Conservation (phyloP, 441 rosid species). For the Gossypium davidsonii region DNA sequence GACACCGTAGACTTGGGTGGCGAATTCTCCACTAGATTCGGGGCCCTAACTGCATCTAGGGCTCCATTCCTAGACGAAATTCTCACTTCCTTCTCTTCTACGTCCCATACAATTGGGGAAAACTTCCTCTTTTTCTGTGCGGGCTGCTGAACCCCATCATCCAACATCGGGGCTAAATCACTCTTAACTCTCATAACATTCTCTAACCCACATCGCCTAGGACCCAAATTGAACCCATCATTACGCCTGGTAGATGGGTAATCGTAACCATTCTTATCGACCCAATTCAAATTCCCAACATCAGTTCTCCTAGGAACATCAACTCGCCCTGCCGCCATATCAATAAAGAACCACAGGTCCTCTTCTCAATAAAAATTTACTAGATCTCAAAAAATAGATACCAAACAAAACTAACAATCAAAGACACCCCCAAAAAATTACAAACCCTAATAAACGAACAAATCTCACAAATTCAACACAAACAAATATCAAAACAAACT, state of each 20-base stretch:
- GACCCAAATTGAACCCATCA: slow-evolving; percentile 18
- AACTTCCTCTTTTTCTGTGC: slow-evolving; percentile 58
- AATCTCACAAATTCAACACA: neutral
- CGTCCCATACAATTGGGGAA: slow-evolving; percentile 38
- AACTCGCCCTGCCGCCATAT: slow-evolving; percentile 78
- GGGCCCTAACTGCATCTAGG: slow-evolving; percentile 3
- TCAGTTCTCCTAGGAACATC: slow-evolving; percentile 33
- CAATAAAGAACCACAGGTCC: slow-evolving; percentile 42
- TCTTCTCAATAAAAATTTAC: slow-evolving; percentile 39
- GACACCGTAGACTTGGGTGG: slow-evolving; percentile 5
- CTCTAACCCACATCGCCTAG: slow-evolving; percentile 16
- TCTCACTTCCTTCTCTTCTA: slow-evolving; percentile 27
- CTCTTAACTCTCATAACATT: slow-evolving; percentile 12
- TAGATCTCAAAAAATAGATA: slow-evolving; percentile 11
- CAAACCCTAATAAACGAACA: neutral
- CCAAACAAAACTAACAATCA: slow-evolving; percentile 10
- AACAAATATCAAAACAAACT: neutral
- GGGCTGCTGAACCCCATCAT: slow-evolving; percentile 32
- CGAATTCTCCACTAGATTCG: slow-evolving; percentile 8
- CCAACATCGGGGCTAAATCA: slow-evolving; percentile 11
- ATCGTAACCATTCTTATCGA: slow-evolving; percentile 12
- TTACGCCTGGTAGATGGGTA: neutral
- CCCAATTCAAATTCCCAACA: slow-evolving; percentile 21
- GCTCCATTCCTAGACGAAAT: slow-evolving; percentile 23
- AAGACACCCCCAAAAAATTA: neutral